These are phyloP conservation scores for Blastobotrys terrestris DNA, from an alignment of 805 yeast species.

Conservation along the genomic window DNA sequence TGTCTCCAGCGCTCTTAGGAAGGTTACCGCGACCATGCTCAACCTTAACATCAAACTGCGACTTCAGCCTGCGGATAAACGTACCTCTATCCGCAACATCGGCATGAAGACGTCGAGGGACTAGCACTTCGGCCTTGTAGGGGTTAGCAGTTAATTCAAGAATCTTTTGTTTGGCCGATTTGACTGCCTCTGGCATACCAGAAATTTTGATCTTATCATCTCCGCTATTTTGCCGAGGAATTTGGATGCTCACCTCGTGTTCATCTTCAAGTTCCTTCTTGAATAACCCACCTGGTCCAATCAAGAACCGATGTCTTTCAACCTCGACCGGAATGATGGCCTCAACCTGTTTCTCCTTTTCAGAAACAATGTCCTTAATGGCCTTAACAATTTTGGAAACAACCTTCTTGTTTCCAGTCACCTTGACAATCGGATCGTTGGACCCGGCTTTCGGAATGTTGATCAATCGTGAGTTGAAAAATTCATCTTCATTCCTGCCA, in stretches of 20 bases:
- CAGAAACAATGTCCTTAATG: constrained; percentile 56
- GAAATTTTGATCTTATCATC: constrained; percentile 47
- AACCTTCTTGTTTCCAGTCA: constrained; percentile 68
- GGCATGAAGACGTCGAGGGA: constrained; percentile 54
- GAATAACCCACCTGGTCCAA: constrained; percentile 76
- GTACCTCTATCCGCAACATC: constrained; percentile 65
- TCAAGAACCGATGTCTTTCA: constrained; percentile 65
- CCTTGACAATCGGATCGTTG: constrained; percentile 43
- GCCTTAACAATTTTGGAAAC: constrained; percentile 63
- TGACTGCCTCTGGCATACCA: constrained; percentile 65
- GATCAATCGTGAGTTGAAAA: constrained; percentile 41
- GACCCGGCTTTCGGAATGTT: constrained; percentile 67
- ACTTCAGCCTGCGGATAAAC: constrained; percentile 47
- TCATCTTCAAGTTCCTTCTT: constrained; percentile 70
- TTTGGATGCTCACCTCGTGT: constrained; percentile 52
- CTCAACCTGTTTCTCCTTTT: constrained; percentile 41
- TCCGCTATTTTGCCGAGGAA: constrained; percentile 50
- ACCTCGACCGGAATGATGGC: constrained; percentile 43
- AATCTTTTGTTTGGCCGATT: constrained; percentile 56
- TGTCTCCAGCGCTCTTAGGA: constrained; percentile 36
- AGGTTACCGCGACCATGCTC: constrained; percentile 18
- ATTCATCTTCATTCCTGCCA: constrained; percentile 38
- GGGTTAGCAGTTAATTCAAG: constrained; percentile 54
- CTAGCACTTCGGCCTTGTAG: constrained; percentile 44
- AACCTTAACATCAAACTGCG: constrained; percentile 51